These are phyloP conservation scores for Penicillium psychrofluorescens DNA, from an alignment of 495 filamentous ascomycete species.

Conservation along the genomic window DNA sequence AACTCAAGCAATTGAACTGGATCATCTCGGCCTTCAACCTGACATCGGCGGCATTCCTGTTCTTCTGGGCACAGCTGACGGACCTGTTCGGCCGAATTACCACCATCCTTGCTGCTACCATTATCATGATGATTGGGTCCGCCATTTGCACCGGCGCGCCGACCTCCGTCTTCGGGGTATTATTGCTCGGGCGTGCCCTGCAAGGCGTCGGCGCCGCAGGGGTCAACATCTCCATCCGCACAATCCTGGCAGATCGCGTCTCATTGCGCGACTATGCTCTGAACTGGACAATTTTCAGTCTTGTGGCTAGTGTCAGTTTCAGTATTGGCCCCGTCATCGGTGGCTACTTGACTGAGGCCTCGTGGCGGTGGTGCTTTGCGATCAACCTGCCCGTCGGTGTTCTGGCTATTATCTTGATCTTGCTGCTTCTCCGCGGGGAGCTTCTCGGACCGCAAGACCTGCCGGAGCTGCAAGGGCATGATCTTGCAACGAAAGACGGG, in stretches of 20 bases:
- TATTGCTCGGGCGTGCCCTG: constrained; percentile 50
- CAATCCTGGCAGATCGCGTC: constrained; percentile 51
- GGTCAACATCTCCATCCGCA: constrained; percentile 43
- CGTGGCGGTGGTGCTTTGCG: constrained; percentile 55
- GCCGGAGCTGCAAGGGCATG: constrained; percentile 3
- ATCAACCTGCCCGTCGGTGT: constrained; percentile 28
- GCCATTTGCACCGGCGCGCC: constrained; percentile 46
- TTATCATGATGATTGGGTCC: constrained; percentile 44
- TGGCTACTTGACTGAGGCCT: constrained; percentile 25
- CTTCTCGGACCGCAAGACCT: constrained; percentile 17
- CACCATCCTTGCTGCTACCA: constrained; percentile 36
- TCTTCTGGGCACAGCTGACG: constrained; percentile 51
- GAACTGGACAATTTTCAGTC: constrained; percentile 49
- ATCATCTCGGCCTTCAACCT: constrained; percentile 57
- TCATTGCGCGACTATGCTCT: constrained; percentile 47
- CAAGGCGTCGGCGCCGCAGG: constrained; percentile 51
- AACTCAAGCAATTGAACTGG: constrained; percentile 53
- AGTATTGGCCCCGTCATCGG: constrained; percentile 50
- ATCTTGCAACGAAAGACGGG: background rate
- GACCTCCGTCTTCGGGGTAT: constrained; percentile 38
- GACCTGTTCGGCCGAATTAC: constrained; percentile 52
- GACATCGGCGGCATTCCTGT: constrained; percentile 54
- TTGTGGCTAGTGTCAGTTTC: constrained; percentile 44
- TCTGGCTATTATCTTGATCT: constrained; percentile 20
- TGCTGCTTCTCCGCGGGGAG: constrained; percentile 26